phyloP scores from a whole-genome alignment of 2,329 filamentous ascomycete genomes.

The Colletotrichum brevisporum region DNA sequence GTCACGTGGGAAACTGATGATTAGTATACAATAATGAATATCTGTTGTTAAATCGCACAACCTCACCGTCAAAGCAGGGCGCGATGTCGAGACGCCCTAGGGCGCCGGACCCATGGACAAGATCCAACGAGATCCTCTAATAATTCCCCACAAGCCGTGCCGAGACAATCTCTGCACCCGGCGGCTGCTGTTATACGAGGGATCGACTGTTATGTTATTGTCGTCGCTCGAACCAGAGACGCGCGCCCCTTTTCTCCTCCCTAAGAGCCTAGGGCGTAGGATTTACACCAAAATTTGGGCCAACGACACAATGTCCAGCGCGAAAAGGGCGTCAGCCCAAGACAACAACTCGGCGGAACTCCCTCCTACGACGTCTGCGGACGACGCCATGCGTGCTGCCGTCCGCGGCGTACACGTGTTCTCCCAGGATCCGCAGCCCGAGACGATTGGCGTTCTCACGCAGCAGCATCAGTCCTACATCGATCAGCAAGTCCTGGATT shows the following conservation, averaged over 20 bases:
- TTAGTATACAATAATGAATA: too few relatives aligned
- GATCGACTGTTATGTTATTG: background rate
- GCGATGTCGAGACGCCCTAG: constrained; percentile 3
- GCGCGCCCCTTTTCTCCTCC: background rate
- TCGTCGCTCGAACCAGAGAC: background rate
- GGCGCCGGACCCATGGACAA: background rate
- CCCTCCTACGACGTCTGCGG: background rate
- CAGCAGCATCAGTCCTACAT: constrained; percentile 1
- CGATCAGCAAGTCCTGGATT: constrained; percentile 16
- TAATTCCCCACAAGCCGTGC: constrained; percentile 1
- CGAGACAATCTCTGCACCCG: background rate
- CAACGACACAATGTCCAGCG: background rate
- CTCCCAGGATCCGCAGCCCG: background rate
- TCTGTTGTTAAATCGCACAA: too few relatives aligned
- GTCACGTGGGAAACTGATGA: too few relatives aligned
- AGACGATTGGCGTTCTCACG: background rate
- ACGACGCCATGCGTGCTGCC: background rate
- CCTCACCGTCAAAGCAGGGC: too few relatives aligned
- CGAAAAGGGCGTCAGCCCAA: background rate
- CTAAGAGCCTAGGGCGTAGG: background rate
- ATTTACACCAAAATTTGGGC: too few relatives aligned
- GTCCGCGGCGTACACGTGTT: background rate
- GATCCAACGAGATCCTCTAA: background rate
- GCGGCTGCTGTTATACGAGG: background rate
- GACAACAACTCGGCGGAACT: background rate